Evolutionary conservation across 2,329 filamentous ascomycete genomes (phyloP), one percentile per base, ranked within the genome.

Genomic region (Epichloe baconii): DNA sequence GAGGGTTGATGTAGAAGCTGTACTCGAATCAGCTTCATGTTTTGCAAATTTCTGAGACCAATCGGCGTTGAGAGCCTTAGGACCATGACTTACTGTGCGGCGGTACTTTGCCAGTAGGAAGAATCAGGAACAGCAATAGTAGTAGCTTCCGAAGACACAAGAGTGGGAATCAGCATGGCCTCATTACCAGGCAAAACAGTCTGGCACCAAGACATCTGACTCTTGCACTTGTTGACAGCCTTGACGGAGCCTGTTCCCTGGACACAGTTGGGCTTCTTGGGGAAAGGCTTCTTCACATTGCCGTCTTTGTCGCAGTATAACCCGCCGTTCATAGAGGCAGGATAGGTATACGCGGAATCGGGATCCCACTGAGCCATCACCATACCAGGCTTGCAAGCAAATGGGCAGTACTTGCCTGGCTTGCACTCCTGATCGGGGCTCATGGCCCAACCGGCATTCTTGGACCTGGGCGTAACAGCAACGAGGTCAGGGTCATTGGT

Each of bases 301-400:
- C 86, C 86, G 54, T 76, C 70, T 11, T 77, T 66, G 53, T 86
- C 80, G 64, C 86, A 91, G 64, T 79, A 85, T 12, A 90, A 68
- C 50, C 86, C 86, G 58, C 86, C 86, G 55, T 85, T 81, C 80
- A 86, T 88, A 3, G 85, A 89, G 55, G 76, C 66, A 2, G 85
- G 83, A 64, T 83, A 87, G 37, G 66, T 69, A 62, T 88, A 90
- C 5, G 73, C 80, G 4, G 85, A 85, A 52, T 74, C 66, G 0
- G 83, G 81, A 61, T 88, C 80, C 86, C 86, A 90, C 66, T 91
- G 86, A 55, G 81, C 79, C 74, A 85, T 86, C 31, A 90, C 79
- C 71, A 87, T 78, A 53, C 86, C 86, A 0, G 85, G 66, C 53
- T 82, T 83, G 64, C 86, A 90, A 49, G 86, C 86, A 64, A 86